Conservation (phyloP, 2,329 filamentous ascomycete species). For the Thelonectria rubi region DNA sequence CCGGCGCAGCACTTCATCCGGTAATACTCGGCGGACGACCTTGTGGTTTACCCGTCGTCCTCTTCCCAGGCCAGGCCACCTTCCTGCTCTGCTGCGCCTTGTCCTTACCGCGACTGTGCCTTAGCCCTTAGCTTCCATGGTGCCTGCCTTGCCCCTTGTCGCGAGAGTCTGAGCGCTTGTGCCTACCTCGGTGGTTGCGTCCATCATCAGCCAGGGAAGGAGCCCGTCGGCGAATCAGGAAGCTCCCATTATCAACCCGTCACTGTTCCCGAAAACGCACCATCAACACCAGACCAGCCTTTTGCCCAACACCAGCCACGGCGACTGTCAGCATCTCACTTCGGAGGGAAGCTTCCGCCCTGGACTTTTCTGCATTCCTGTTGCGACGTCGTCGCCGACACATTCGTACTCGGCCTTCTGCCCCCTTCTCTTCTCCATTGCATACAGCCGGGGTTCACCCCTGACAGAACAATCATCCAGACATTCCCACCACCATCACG, state of each 20-base stretch:
- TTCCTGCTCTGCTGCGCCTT: neutral
- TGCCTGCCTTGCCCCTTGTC: constrained; percentile 11
- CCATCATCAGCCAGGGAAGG: constrained; percentile 13
- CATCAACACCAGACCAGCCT: neutral
- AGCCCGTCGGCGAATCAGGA: constrained; percentile 7
- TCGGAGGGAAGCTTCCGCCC: neutral
- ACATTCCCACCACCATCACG: constrained; percentile 6
- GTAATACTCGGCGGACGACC: neutral
- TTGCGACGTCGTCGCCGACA: neutral
- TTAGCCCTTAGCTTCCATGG: constrained; percentile 9
- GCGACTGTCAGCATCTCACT: neutral
- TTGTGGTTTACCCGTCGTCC: neutral
- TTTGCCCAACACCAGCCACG: neutral
- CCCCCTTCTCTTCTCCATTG: neutral
- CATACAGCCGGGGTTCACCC: neutral
- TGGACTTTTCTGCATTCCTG: too few species aligned
- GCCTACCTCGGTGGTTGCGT: constrained; percentile 14
- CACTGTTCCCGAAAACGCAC: neutral
- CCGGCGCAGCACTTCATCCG: neutral
- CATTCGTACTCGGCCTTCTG: neutral
- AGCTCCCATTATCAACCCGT: constrained; percentile 5
- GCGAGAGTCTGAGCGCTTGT: constrained; percentile 3
- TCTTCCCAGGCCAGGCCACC: neutral
- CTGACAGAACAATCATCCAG: constrained; percentile 2
- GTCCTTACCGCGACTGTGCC: constrained; percentile 4